Conservation (phyloP, 441 rosid species). For the Rhodomyrtus psidioides region DNA sequence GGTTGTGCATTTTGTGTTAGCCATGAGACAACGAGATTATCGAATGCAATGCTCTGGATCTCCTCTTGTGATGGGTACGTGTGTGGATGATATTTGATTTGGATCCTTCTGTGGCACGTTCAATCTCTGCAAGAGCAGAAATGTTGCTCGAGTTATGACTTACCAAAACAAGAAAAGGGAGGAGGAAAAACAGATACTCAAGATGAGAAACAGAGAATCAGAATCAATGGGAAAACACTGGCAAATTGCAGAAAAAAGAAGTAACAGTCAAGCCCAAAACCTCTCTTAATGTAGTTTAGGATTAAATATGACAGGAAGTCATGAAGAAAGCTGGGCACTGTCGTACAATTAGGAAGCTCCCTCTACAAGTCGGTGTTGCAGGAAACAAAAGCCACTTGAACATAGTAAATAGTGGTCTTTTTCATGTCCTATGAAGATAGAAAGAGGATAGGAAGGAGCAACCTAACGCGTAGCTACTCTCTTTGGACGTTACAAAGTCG, state of each 20-base stretch:
- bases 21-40: not conserved
- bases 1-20: not conserved
- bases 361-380: not conserved
- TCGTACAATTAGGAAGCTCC: not conserved
- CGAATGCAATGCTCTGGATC: not conserved
- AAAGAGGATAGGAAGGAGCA: not conserved
- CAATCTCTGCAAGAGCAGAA: not conserved
- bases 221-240: not conserved
- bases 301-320: not conserved
- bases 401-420: not conserved
- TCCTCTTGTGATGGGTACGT: not conserved
- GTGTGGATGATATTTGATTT: not conserved
- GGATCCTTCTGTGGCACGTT: not conserved
- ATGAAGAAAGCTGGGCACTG: not conserved
- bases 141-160: not conserved
- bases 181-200: not conserved
- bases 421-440: not conserved
- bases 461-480: not conserved
- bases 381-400: not conserved
- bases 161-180: not conserved
- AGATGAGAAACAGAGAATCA: not conserved
- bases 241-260: not conserved
- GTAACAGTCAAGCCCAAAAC: not conserved
- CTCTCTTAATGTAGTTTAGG: not conserved
- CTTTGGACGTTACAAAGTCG: not conserved